Conservation (phyloP, 139 green algal species). For the Coelastrella sp. region DNA sequence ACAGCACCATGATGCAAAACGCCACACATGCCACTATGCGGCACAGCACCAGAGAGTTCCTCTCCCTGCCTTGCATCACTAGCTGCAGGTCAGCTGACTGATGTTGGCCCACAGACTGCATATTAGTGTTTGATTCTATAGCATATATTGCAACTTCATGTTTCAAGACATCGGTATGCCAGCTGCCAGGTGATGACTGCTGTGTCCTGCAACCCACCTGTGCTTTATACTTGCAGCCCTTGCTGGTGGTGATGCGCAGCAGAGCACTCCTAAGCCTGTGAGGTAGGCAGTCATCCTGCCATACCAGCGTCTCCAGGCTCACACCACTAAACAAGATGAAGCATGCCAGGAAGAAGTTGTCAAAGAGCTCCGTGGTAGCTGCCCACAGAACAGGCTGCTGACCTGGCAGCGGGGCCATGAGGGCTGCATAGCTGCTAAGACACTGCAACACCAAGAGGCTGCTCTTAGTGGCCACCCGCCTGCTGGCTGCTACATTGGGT, state of each 20-base stretch:
- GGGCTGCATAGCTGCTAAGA: conserved; percentile 13
- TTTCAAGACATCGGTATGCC: too few relatives aligned
- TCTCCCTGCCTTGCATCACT: too few relatives aligned
- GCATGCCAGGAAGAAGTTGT: conserved; percentile 67
- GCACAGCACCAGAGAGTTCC: too few relatives aligned
- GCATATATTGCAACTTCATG: too few relatives aligned
- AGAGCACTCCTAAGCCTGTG: conserved; percentile 46
- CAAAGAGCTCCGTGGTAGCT: conserved; percentile 66
- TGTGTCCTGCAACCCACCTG: conserved; percentile 34
- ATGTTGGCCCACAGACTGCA: too few relatives aligned
- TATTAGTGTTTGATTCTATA: too few relatives aligned
- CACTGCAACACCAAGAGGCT: conserved; percentile 23
- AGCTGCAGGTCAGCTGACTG: too few relatives aligned
- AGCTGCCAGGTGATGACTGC: too few relatives aligned
- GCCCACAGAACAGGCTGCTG: conserved; percentile 48
- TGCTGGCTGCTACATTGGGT: background rate
- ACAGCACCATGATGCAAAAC: too few relatives aligned
- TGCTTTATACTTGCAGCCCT: conserved; percentile 55
- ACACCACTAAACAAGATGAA: conserved; percentile 70
- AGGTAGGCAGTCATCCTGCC: conserved; percentile 47
- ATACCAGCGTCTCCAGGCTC: conserved; percentile 56
- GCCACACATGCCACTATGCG: too few relatives aligned
- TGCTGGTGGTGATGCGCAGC: conserved; percentile 56
- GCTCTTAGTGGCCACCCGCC: conserved; percentile 11
- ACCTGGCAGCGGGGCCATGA: conserved; percentile 25